Evolutionary conservation across 2,329 filamentous ascomycete genomes (phyloP), one percentile per base, ranked within the genome.

Genomic region (Fusarium abutilonis): DNA sequence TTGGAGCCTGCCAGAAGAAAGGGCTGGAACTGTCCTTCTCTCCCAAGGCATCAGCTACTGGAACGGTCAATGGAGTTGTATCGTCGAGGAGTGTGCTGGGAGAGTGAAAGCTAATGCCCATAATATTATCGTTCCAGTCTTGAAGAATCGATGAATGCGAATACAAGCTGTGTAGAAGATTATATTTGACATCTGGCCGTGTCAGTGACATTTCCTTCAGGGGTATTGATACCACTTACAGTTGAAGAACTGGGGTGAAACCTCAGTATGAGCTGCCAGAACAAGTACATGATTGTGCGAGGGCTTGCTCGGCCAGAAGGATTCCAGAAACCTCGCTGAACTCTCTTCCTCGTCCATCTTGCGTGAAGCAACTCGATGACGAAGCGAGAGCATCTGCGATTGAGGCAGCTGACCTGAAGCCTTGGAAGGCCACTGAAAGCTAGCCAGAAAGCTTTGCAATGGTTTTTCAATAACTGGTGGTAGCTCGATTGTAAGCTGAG

Each of bases 1-100:
- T 90, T 6, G 94, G 93, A 3, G 88, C 86, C 75, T 97, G 90
- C 89, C 93, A 97, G 9, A 96, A 79, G 70, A 96, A 96, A 0
- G 90, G 82, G 0, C 84, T 83, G 45, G 6, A 75, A 68, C 51
- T 67, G 43, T 39, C 64, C 26, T 46, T 52, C 15, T 70, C 61
- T 23, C 60, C 71, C 59, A 34, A 29, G 13, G 41, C 41, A 8
- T 47, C 15, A 11, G 55, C 47, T 23, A 23, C 66, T 3, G 88
- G 83, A 19, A 79, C 77, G 0, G 66, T 70, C 53, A 95, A 86
- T 2, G 79, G 71, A 0, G 79, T 77, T 7, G 82, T 82, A 39
- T 87, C 88, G 65, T 91, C 85, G 4, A 93, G 75, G 49, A 86
- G 78, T 17, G 82, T 79, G 4, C 82, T 78, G 4, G 94, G 93